Conservation (phyloP, 345 rosid species). For the Boechera stricta region DNA sequence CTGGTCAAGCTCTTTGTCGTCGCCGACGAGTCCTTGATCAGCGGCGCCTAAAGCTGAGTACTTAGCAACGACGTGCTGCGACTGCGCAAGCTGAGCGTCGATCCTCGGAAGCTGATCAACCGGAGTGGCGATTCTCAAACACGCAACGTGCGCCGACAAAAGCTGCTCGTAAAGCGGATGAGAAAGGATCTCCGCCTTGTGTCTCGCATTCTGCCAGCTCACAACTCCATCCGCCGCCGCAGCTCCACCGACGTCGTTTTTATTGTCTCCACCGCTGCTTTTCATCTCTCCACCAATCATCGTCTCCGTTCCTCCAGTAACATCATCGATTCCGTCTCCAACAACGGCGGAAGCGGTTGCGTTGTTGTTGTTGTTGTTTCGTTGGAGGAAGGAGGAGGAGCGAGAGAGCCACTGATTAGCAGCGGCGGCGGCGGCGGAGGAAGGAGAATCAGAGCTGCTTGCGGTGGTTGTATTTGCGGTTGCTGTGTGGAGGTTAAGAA, state of each 20-base stretch:
- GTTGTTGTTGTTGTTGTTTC: slow-evolving; percentile 65
- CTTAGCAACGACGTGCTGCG: slow-evolving; percentile 88
- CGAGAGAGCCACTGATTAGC: slow-evolving; percentile 83
- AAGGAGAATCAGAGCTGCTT: slow-evolving; percentile 51
- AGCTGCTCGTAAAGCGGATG: slow-evolving; percentile 96
- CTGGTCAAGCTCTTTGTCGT: slow-evolving; percentile 95
- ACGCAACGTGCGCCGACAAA: slow-evolving; percentile 88
- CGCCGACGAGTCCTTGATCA: slow-evolving; percentile 63
- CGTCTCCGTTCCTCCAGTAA: slow-evolving; percentile 48
- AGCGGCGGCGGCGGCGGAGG: slow-evolving; percentile 48
- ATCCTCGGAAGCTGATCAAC: slow-evolving; percentile 96
- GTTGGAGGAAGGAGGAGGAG: slow-evolving; percentile 53
- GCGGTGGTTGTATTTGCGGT: slow-evolving; percentile 46
- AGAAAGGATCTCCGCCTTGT: slow-evolving; percentile 82
- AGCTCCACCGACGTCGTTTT: slow-evolving; percentile 53
- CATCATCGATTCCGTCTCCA: slow-evolving; percentile 69
- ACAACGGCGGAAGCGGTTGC: slow-evolving; percentile 48
- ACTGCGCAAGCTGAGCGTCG: slow-evolving; percentile 95
- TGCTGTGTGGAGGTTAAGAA: slow-evolving; percentile 79
- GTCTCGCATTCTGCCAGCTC: slow-evolving; percentile 89
- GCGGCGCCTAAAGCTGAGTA: slow-evolving; percentile 70
- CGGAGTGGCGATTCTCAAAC: slow-evolving; percentile 90
- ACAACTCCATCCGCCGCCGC: slow-evolving; percentile 55
- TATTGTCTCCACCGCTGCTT: slow-evolving; percentile 5
- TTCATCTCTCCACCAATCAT: slow-evolving; percentile 54